Base-by-base conservation (phyloP, 768 basidiomycete genomes). In the Lentinula aciculospora region DNA sequence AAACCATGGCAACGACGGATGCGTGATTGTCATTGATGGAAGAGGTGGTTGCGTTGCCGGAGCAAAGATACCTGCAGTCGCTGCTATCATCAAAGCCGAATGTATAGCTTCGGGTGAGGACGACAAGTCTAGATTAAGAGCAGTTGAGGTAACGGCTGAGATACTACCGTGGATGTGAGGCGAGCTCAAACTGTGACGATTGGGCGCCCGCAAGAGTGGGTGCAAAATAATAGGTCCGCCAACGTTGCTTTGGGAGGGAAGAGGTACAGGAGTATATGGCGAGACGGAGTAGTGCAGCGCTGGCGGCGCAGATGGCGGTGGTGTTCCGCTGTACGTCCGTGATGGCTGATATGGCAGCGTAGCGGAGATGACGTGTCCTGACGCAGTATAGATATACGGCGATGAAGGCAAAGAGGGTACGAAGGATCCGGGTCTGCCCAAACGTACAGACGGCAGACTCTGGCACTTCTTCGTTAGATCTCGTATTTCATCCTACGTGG, bases 11-110 rank as follows among this genome's bases (percentile, higher is more conserved):
- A 76, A 62, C 6, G 62, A 59, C 1, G 63, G 61, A 56, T 69
- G 71, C 23, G 60, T 60, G 44, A 78, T 68, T 1, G 62, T 66
- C 66, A 78, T 68, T 36, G 37, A 61, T 21, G 68, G 58, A 3
- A 69, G 56, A 4, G 71, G 69, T 23, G 76, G 76, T 9, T 65
- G 46, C 8, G 73, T 73, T 7, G 73, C 76, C 2, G 71, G 69
- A 37, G 73, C 68, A 13, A 66, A 61, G 37, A 69, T 65, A 1
- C 36, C 47, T 1, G 32, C 31, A 28, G 7, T 37, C n/a, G 39
- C 39, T 32, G 49, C 49, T 37, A 25, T 36, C 19, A 36, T 32
- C 29, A 51, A 25, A 36, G 49, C 19, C 36, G 32, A 32, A 3
- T 37, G 49, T 19, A 51, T 37, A 1, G 49, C 34, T n/a, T 51